These are phyloP conservation scores for Populus tremula DNA, from an alignment of 345 rosid species.

Conservation along the genomic window DNA sequence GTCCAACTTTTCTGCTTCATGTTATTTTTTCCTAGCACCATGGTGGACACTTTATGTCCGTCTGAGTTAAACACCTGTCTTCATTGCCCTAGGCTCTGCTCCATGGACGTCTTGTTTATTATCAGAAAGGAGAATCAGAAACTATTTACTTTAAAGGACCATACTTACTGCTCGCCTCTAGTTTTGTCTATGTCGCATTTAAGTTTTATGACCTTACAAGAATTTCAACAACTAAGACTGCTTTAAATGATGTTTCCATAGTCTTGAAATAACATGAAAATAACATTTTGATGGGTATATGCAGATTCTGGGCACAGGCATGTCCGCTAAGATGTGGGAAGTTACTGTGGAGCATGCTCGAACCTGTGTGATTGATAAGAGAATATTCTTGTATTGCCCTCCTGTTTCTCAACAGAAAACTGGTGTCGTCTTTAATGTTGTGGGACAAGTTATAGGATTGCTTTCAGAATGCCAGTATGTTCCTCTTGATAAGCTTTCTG, in stretches of 20 bases:
- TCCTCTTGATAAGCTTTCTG: constrained; percentile 69
- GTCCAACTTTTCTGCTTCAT: not conserved
- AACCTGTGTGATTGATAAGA: constrained; percentile 73
- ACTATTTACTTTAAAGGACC: constrained; percentile 3
- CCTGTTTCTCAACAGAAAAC: constrained; percentile 57
- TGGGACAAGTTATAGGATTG: constrained; percentile 81
- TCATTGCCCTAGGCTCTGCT: not conserved
- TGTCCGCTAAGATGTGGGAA: constrained; percentile 99
- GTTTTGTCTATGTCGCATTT: not conserved
- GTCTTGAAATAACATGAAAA: not conserved
- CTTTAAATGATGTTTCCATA: constrained; percentile 1
- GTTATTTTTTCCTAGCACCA: not conserved
- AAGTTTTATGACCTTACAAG: not conserved
- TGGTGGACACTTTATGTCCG: not conserved
- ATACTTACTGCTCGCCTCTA: not conserved
- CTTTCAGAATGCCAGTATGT: constrained; percentile 64
- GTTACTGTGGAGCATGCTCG: constrained; percentile 83
- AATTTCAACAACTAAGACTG: constrained; percentile 1
- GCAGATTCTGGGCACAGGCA: constrained; percentile 95
- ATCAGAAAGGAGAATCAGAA: not conserved
- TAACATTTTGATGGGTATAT: constrained; percentile 15
- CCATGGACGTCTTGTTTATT: not conserved
- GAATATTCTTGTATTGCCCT: constrained; percentile 54
- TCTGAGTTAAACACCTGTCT: not conserved
- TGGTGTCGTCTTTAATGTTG: constrained; percentile 86